Evolutionary conservation across 257 asterid genomes (phyloP).

Genomic region (Petunia axillaris): DNA sequence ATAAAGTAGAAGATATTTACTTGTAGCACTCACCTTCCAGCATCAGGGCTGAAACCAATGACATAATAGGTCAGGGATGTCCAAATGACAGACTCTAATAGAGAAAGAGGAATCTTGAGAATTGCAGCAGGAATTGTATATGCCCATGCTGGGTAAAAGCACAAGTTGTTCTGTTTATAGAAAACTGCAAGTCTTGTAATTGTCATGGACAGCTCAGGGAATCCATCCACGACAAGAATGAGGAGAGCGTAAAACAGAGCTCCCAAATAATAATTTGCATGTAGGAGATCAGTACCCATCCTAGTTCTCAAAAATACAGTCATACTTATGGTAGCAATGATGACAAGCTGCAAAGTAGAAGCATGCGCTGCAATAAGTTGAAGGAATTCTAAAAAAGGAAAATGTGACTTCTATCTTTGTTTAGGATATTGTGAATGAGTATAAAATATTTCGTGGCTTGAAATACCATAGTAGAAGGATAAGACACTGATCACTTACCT

Average conservation of each 20-base stretch:
- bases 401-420: background rate
- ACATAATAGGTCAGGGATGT: conserved; percentile 55
- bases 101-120: conserved; percentile 57
- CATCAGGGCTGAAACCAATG: conserved; percentile 58
- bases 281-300: conserved; percentile 46
- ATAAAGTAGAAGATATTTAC: background rate
- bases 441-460: background rate
- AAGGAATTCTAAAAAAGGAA: conserved; percentile 6
- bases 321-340: conserved; percentile 49
- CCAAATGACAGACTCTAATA: conserved; percentile 55
- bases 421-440: background rate
- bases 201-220: conserved; percentile 56
- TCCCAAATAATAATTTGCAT: conserved; percentile 57
- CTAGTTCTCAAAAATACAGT: conserved; percentile 61
- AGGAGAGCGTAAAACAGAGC: conserved; percentile 51
- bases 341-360: conserved; percentile 46
- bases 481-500: conserved; percentile 40
- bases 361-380: background rate
- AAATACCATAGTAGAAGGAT: conserved; percentile 22
- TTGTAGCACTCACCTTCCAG: conserved; percentile 54
- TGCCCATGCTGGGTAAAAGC: conserved; percentile 65
- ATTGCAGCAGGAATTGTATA: conserved; percentile 53
- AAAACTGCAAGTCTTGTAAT: conserved; percentile 52
- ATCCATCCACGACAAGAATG: conserved; percentile 53
- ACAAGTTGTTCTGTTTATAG: conserved; percentile 55